Evolutionary conservation across 306 rosid species (phyloP), one percentile per base, ranked within the genome.

Genomic region (Lathyrus oleraceus): DNA sequence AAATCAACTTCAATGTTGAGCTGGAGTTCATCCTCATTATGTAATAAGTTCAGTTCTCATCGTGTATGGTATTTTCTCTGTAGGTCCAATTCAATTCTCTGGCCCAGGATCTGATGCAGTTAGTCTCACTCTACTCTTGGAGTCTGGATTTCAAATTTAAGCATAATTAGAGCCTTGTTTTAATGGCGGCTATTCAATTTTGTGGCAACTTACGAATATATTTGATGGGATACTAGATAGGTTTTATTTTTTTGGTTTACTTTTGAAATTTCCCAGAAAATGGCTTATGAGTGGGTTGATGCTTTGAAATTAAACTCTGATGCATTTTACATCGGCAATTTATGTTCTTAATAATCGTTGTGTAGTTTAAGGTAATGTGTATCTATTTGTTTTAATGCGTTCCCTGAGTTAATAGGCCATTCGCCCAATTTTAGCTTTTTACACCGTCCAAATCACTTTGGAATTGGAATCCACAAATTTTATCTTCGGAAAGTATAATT

Each of bases 61-160:
- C n/a, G n/a, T n/a, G n/a, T n/a, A n/a, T 52, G 53, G 44, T 51
- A 8, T 68, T 54, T 72, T 61, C 53, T 30, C 5, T 80, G 76
- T 84, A 95, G 99, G 99, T 75, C 99, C 99, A 47, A 86, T 95
- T 80, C 99, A 95, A 79, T 89, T 95, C 61, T 42, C 47, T 35
- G 97, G 97, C 73, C 96, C 92, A 30, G 81, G 86, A 65, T 83
- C 99, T 9, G 82, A 87, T 72, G 86, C 88, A 62, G 53, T 85
- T 35, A 95, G 75, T 72, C 99, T 82, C 70, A 95, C 99, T n/a
- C 75, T 95, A 49, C 89, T 86, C 65, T 70, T 95, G 87, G 99
- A 95, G 74, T 89, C 87, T 49, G 96, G 85, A 73, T 80, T 70
- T 52, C 76, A 62, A 79, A 86, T 80, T 47, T 83, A 85, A 73